Evolutionary conservation across 2,329 filamentous ascomycete species (phyloP).

Genomic region (Pseudocercospora eumusae): DNA sequence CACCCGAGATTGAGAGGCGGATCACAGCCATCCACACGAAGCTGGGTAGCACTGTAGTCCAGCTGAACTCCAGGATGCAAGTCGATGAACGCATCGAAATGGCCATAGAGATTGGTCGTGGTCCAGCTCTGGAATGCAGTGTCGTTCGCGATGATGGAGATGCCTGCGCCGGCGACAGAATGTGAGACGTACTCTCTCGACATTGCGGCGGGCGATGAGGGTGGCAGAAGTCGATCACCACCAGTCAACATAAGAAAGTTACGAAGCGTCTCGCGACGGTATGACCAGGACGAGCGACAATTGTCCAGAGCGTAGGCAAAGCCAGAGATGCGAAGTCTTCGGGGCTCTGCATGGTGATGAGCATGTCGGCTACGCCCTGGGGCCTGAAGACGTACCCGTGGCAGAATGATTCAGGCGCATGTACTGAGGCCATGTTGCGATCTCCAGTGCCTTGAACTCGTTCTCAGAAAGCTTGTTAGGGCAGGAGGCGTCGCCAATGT

Average conservation of each 20-base stretch:
- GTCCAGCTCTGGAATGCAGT: not conserved
- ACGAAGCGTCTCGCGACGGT: not conserved
- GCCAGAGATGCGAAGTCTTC: conserved; percentile 1
- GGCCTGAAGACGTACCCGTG: not conserved
- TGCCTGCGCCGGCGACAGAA: not conserved
- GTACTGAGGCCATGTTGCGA: not conserved
- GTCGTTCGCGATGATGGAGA: not conserved
- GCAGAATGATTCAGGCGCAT: not conserved
- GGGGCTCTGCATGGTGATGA: not conserved
- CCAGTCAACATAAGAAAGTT: not conserved
- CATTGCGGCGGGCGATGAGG: not conserved
- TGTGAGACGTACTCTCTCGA: not conserved
- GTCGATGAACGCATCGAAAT: conserved; percentile 11
- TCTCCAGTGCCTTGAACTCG: not conserved
- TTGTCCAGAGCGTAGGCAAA: conserved; percentile 1
- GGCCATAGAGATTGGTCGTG: conserved; percentile 12
- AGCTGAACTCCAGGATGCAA: not conserved
- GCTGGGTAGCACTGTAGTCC: not conserved
- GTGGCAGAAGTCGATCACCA: not conserved
- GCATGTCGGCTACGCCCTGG: too few relatives aligned
- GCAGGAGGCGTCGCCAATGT: not conserved
- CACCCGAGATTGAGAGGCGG: not conserved
- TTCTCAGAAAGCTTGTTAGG: not conserved
- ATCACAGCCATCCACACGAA: not conserved
- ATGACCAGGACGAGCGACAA: not conserved